phyloP scores from a whole-genome alignment of 805 yeast species.

The Isabelozyma heimii region DNA sequence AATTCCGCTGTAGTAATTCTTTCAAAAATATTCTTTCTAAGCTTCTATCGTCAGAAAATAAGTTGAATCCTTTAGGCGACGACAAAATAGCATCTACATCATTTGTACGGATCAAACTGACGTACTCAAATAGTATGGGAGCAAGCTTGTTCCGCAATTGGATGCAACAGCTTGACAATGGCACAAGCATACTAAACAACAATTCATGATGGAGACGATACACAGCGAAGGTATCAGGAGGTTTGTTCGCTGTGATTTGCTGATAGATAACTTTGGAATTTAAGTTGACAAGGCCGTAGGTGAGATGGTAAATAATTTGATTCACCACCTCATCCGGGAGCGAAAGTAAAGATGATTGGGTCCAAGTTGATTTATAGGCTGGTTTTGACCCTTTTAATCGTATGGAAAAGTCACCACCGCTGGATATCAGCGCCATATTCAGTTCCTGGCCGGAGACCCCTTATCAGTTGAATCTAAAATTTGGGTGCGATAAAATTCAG shows the following conservation, averaged over 20 bases:
- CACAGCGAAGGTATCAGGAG: neutral
- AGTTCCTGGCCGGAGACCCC: too few species aligned
- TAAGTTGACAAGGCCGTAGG: slow-evolving; percentile 7
- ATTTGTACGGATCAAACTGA: slow-evolving; percentile 25
- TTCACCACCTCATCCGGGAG: slow-evolving; percentile 18
- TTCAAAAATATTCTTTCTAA: slow-evolving; percentile 16
- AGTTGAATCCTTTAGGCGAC: slow-evolving; percentile 15
- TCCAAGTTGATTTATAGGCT: neutral
- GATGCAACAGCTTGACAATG: slow-evolving; percentile 22
- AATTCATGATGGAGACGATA: slow-evolving; percentile 4
- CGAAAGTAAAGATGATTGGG: neutral
- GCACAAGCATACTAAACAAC: slow-evolving; percentile 8
- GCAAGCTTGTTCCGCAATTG: slow-evolving; percentile 18
- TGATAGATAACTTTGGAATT: neutral
- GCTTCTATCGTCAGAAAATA: slow-evolving; percentile 15
- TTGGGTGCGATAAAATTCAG: neutral
- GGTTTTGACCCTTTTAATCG: neutral
- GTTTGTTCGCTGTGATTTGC: neutral
- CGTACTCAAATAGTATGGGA: slow-evolving; percentile 12
- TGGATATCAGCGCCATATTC: neutral
- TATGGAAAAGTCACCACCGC: neutral
- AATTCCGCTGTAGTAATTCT: slow-evolving; percentile 13
- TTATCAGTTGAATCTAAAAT: too few species aligned
- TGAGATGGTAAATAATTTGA: slow-evolving; percentile 10
- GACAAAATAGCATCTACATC: slow-evolving; percentile 24